Evolutionary conservation across 2,329 filamentous ascomycete species (phyloP).

Genomic region (Cucurbitaria berberidis): DNA sequence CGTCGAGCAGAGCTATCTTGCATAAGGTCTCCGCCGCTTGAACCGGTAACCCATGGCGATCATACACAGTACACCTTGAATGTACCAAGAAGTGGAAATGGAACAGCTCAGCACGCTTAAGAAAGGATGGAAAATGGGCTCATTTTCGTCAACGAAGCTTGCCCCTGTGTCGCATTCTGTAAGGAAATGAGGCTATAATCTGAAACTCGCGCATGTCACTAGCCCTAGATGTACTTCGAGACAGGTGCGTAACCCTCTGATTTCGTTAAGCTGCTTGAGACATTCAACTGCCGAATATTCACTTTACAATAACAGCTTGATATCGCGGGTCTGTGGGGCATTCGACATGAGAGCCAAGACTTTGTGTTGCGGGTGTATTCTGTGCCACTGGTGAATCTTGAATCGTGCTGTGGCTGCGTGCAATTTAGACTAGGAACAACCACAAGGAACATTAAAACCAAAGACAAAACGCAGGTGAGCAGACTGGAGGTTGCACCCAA

Average conservation of each 20-base stretch:
- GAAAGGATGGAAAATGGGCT: slow-evolving; percentile 16
- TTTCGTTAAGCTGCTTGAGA: slow-evolving; percentile 8
- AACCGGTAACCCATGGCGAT: slow-evolving; percentile 34
- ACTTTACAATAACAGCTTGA: background rate
- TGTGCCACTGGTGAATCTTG: slow-evolving; percentile 6
- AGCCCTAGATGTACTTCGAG: slow-evolving; percentile 12
- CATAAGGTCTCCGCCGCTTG: slow-evolving; percentile 32
- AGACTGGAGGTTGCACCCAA: background rate
- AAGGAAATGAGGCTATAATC: slow-evolving; percentile 56
- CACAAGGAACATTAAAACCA: background rate
- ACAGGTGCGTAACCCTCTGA: slow-evolving; percentile 4
- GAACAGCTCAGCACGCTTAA: slow-evolving; percentile 33
- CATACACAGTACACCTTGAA: slow-evolving; percentile 33
- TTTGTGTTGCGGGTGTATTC: slow-evolving; percentile 16
- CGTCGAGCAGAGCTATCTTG: slow-evolving; percentile 19
- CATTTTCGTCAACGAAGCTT: slow-evolving; percentile 15
- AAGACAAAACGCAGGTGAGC: background rate
- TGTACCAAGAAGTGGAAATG: slow-evolving; percentile 22
- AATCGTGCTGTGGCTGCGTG: slow-evolving; percentile 14
- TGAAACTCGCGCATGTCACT: slow-evolving; percentile 70
- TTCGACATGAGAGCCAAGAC: background rate
- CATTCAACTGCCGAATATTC: slow-evolving; percentile 5
- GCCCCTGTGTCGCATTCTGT: slow-evolving; percentile 9
- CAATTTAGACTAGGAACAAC: background rate
- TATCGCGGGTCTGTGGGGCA: background rate